Evolutionary conservation across 352 stramenopile species (phyloP).

Genomic region (Peronospora destructor): DNA sequence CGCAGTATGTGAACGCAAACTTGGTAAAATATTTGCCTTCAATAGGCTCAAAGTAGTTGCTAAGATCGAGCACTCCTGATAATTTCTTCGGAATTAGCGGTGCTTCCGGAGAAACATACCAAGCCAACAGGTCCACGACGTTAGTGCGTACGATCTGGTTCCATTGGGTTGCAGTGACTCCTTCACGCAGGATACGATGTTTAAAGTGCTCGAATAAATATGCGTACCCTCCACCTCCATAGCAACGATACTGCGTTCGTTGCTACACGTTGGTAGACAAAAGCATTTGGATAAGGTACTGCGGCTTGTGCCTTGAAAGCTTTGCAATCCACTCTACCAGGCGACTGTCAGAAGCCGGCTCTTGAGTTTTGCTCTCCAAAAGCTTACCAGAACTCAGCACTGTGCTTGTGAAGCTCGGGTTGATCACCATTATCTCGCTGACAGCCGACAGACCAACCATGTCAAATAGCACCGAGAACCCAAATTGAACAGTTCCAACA

Average conservation of each 20-base stretch:
- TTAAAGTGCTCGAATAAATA: slow-evolving; percentile 54
- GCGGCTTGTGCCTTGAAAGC: slow-evolving; percentile 27
- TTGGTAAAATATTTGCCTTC: slow-evolving; percentile 85
- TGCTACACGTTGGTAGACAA: slow-evolving; percentile 62
- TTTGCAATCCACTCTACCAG: slow-evolving; percentile 35
- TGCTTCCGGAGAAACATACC: slow-evolving; percentile 53
- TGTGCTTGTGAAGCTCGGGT: slow-evolving; percentile 17
- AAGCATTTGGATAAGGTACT: slow-evolving; percentile 32
- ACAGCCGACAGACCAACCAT: slow-evolving; percentile 58
- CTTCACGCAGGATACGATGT: slow-evolving; percentile 26
- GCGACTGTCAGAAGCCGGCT: slow-evolving; percentile 38
- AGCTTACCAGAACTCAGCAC: neutral
- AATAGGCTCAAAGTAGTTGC: slow-evolving; percentile 68
- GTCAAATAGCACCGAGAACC: slow-evolving; percentile 54
- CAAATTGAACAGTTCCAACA: slow-evolving; percentile 32
- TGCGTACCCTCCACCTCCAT: slow-evolving; percentile 61
- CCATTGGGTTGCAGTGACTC: slow-evolving; percentile 37
- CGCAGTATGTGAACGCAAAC: slow-evolving; percentile 77
- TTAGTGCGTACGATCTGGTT: slow-evolving; percentile 38
- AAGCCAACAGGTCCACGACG: slow-evolving; percentile 42
- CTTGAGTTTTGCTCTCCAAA: neutral
- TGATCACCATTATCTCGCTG: slow-evolving; percentile 42
- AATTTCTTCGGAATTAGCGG: slow-evolving; percentile 63
- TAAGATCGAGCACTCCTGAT: slow-evolving; percentile 68
- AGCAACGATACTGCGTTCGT: slow-evolving; percentile 59